Evolutionary conservation across 2,329 filamentous ascomycete species (phyloP), one percentile per base, ranked within the genome.

Genomic region (Talaromyces sp.): DNA sequence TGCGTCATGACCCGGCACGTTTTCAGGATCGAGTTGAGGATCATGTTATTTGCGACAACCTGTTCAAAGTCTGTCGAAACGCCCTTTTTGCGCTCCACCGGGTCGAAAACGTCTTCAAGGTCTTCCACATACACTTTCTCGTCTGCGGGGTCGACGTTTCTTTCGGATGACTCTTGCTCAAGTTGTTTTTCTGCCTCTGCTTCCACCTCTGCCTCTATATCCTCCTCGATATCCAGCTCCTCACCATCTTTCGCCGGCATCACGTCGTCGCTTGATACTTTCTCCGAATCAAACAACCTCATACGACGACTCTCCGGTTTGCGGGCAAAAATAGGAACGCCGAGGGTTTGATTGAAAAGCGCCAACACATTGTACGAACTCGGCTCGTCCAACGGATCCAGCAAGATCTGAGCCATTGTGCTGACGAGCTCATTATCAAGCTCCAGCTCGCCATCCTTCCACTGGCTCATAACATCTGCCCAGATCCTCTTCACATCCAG

Each of bases 321-420:
- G n/a, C 65, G 64, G 11, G 66, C 65, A 12, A 73, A 59, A 38
- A 75, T 69, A 6, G 88, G 85, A 48, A 96, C 83, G 53, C 85
- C 83, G 85, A 93, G 92, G 0, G 91, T 90, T 74, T 96, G 88
- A 65, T 91, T 83, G n/a, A 95, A 75, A 21, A 97, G 79, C 43
- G 84, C 84, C 24, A 96, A 81, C 2, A 96, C 79, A 66, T 91
- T 85, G 63, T 88, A 85, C 73, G 83, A 87, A 66, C 94, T 87
- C 55, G 80, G 74, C 19, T 83, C 78, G 11, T 81, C 75, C 38
- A 74, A 77, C 17, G 89, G 86, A 55, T 88, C 77, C 24, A 92
- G 76, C n/a, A 97, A 79, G 3, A 96, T 66, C 38, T 87, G 82
- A 6, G 88, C 91, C 90, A 97, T 96, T 31, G 89, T 82, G 68